A percentile compares a stretch with the other conserved stretches of the same genome.
phyloP scores from a whole-genome alignment of 1,284 basidiomycete genomes.

The Malassezia nana region DNA sequence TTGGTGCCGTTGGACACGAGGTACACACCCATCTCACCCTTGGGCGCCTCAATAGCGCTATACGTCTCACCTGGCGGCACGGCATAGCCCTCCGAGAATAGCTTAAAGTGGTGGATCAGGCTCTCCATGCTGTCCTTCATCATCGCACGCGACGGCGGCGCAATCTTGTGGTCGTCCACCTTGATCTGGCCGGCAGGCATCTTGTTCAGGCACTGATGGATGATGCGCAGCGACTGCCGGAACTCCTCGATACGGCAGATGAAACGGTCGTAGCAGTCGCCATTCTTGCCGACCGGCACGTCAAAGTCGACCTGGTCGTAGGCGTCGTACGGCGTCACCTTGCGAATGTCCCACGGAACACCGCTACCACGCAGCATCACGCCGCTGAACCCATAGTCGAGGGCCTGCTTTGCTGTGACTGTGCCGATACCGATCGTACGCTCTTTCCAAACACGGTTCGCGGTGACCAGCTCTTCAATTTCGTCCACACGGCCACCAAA shows the following conservation, averaged over 20 bases:
- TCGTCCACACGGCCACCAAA: constrained; percentile 84
- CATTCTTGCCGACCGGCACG: constrained; percentile 86
- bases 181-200: constrained; percentile 88
- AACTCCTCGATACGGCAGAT: constrained; percentile 96
- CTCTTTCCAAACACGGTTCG: constrained; percentile 95
- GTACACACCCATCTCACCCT: constrained; percentile 74
- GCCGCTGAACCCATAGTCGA: constrained; percentile 88
- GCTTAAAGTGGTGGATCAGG: constrained; percentile 95
- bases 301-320: constrained; percentile 96
- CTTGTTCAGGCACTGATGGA: constrained; percentile 79
- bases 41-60: constrained; percentile 92
- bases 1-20: constrained; percentile 46
- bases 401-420: constrained; percentile 82
- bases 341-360: constrained; percentile 83
- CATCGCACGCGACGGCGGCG: constrained; percentile 86
- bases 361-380: constrained; percentile 95
- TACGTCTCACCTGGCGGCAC: constrained; percentile 98
- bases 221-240: constrained; percentile 83
- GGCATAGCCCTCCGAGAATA: constrained; percentile 84
- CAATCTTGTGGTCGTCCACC: constrained; percentile 94
- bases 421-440: constrained; percentile 82
- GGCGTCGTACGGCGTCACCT: constrained; percentile 87
- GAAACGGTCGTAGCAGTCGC: constrained; percentile 91
- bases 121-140: constrained; percentile 99
- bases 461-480: constrained; percentile 94